Conservation (phyloP, 148 eudicot genomes). For the Camellia sinensis region DNA sequence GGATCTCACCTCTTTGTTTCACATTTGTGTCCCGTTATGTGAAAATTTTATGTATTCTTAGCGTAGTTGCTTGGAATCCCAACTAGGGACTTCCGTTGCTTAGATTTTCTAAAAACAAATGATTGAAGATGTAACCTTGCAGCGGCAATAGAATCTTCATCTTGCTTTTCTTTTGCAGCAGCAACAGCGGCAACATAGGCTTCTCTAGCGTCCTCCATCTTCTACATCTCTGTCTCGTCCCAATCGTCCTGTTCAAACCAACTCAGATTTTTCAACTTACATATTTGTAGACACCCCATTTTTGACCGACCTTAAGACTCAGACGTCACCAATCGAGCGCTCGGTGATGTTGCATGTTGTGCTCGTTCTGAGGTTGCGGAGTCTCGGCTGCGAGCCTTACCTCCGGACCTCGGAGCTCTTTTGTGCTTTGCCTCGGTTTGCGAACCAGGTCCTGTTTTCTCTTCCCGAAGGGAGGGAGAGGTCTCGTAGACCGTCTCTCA, state of each 20-base stretch:
- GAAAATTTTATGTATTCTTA: background rate
- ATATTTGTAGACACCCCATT: too few relatives aligned
- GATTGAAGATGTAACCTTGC: constrained; percentile 72
- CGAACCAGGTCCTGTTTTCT: too few relatives aligned
- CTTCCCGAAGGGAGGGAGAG: too few relatives aligned
- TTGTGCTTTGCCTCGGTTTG: too few relatives aligned
- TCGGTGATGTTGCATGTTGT: too few relatives aligned
- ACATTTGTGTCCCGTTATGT: background rate
- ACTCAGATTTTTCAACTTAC: background rate
- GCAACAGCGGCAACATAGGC: constrained; percentile 71
- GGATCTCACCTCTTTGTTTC: background rate
- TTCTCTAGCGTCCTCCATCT: constrained; percentile 67
- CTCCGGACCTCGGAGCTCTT: too few relatives aligned
- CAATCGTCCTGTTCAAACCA: constrained; percentile 47
- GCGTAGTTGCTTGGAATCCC: background rate
- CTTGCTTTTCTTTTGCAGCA: constrained; percentile 64
- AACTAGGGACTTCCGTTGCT: constrained; percentile 9
- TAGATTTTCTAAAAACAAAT: constrained; percentile 32
- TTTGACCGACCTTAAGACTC: too few relatives aligned
- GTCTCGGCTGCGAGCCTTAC: too few relatives aligned
- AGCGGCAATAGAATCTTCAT: constrained; percentile 70
- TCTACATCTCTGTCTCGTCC: constrained; percentile 51
- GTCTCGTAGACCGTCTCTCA: too few relatives aligned
- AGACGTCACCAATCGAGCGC: too few relatives aligned
- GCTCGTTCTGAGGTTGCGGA: too few relatives aligned